These are phyloP conservation scores for Coemansia sp. DNA, from an alignment of 192 early-diverging fungal genomes.

Conservation along the genomic window DNA sequence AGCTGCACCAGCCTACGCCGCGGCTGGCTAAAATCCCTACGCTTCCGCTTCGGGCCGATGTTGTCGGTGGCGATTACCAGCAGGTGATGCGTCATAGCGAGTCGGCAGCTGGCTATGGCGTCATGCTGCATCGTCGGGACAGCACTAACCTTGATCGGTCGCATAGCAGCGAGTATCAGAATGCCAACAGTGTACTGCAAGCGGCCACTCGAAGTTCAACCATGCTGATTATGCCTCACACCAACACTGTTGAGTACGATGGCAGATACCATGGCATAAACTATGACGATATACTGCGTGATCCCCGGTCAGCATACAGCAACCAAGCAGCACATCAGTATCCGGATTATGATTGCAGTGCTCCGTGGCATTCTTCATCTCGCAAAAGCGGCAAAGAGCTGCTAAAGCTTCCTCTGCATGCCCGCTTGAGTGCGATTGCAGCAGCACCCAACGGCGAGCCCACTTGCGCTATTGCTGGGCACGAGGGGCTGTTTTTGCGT, in stretches of 20 bases:
- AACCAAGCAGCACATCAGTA: not conserved
- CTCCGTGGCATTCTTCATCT: slow-evolving; percentile 27
- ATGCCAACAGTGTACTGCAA: slow-evolving; percentile 1
- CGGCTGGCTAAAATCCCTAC: slow-evolving; percentile 16
- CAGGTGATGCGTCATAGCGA: slow-evolving; percentile 4
- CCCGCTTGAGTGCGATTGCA: slow-evolving; percentile 30
- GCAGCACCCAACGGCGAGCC: slow-evolving; percentile 26
- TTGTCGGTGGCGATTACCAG: slow-evolving; percentile 6
- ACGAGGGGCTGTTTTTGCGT: slow-evolving; percentile 31
- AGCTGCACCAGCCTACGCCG: slow-evolving; percentile 7
- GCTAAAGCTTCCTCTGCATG: slow-evolving; percentile 15
- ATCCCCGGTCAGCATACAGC: not conserved
- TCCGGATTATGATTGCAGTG: not conserved
- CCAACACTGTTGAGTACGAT: not conserved
- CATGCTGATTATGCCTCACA: not conserved
- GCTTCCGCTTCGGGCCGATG: slow-evolving; percentile 12
- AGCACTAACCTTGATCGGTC: slow-evolving; percentile 8
- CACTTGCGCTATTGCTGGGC: slow-evolving; percentile 27
- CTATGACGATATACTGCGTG: not conserved
- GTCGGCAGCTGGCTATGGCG: not conserved
- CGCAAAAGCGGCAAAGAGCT: slow-evolving; percentile 15
- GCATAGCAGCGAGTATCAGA: slow-evolving; percentile 14
- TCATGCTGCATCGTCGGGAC: slow-evolving; percentile 5
- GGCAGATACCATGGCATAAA: not conserved
- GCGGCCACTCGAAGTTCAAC: slow-evolving; percentile 8